Percentiles rank a stretch among this genome's conserved stretches.
Evolutionary conservation across 1,139 yeast genomes (phyloP).

Genomic region (Taphrina pruni): DNA sequence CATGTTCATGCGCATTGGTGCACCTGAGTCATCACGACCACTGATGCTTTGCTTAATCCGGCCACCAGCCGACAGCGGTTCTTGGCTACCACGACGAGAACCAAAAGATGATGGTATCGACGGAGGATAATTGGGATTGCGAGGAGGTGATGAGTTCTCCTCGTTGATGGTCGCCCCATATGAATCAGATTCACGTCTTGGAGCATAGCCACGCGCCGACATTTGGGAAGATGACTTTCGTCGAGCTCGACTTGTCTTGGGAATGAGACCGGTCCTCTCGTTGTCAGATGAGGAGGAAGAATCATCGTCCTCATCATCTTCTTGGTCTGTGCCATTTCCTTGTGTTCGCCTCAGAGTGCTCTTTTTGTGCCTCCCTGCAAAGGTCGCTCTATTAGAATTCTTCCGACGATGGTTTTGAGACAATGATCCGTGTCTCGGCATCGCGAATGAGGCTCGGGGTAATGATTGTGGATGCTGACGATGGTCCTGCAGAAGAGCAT

Average conservation of each 20-base stretch:
- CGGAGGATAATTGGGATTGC: conserved; percentile 38
- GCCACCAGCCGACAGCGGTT: neutral
- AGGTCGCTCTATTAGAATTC: conserved; percentile 6
- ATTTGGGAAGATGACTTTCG: conserved; percentile 37
- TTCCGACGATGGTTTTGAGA: conserved; percentile 27
- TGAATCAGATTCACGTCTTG: conserved; percentile 27
- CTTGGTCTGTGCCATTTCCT: conserved; percentile 1
- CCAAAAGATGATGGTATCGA: conserved; percentile 39
- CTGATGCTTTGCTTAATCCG: conserved; percentile 33
- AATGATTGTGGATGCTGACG: conserved; percentile 32
- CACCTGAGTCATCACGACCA: conserved; percentile 33
- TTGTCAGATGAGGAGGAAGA: conserved; percentile 24
- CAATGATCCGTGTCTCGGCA: conserved; percentile 23
- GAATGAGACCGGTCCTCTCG: conserved; percentile 31
- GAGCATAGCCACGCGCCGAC: conserved; percentile 21
- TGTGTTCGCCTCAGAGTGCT: conserved; percentile 12
- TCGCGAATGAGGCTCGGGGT: conserved; percentile 30
- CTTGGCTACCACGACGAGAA: conserved; percentile 29
- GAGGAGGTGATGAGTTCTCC: conserved; percentile 13
- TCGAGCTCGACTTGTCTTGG: conserved; percentile 15
- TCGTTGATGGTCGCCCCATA: conserved; percentile 24
- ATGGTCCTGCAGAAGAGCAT: conserved; percentile 38
- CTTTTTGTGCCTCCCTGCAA: conserved; percentile 15
- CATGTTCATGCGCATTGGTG: conserved; percentile 31
- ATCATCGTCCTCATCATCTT: conserved; percentile 12